A percentile compares a stretch with the other conserved stretches of the same genome.
Evolutionary conservation across 2,329 filamentous ascomycete genomes (phyloP).

Genomic region (Aspergillus quadricinctus): DNA sequence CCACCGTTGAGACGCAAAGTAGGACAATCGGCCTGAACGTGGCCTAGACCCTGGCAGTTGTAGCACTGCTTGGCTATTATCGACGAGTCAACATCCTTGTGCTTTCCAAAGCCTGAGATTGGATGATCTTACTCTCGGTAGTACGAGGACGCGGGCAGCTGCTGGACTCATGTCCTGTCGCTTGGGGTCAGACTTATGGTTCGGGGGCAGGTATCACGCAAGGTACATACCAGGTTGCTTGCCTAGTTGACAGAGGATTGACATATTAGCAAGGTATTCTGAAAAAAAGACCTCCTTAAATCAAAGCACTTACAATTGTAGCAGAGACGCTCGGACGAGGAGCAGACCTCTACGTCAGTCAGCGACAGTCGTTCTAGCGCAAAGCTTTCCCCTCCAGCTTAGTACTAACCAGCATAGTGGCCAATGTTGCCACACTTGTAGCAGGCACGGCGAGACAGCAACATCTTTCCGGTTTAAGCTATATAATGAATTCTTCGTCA

Average conservation of each 20-base stretch:
- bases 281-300: constrained; percentile 9
- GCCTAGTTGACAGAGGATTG: constrained; percentile 26
- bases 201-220: constrained; percentile 9
- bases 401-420: constrained; percentile 53
- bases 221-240: constrained; percentile 43
- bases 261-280: constrained; percentile 15
- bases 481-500: constrained; percentile 5
- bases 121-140: constrained; percentile 66
- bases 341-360: constrained; percentile 76
- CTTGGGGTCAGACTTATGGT: constrained; percentile 16
- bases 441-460: constrained; percentile 78
- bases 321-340: constrained; percentile 95
- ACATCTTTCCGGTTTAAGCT: constrained; percentile 52
- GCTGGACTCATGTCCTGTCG: constrained; percentile 86
- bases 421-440: constrained; percentile 76
- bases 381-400: constrained; percentile 37
- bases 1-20: constrained; percentile 83
- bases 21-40: constrained; percentile 98
- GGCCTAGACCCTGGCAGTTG: constrained; percentile 96
- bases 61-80: constrained; percentile 92
- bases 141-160: constrained; percentile 94
- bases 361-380: constrained; percentile 52
- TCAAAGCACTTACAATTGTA: constrained; percentile 78
- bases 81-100: constrained; percentile 15
- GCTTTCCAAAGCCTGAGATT: constrained; percentile 3